A percentile compares a stretch with the other conserved stretches of the same genome.
phyloP scores from a whole-genome alignment of 306 rosid genomes.

The Corylus avellana region DNA sequence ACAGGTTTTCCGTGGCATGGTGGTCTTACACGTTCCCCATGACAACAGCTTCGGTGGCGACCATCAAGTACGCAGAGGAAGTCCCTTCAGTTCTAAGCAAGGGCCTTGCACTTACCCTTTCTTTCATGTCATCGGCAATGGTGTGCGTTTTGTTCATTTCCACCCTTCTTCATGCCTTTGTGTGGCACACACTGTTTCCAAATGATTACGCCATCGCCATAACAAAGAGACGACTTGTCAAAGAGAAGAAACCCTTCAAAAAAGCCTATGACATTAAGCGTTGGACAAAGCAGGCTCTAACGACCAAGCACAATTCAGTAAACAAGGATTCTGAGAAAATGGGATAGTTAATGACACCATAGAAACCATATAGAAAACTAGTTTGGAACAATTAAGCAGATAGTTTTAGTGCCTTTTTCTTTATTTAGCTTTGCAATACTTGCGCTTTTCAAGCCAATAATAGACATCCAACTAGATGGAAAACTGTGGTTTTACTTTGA shows the following conservation, averaged over 20 bases:
- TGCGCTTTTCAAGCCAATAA: background rate
- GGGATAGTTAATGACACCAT: background rate
- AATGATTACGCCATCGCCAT: constrained; percentile 89
- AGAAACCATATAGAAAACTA: background rate
- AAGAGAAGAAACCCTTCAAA: constrained; percentile 63
- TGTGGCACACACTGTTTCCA: constrained; percentile 78
- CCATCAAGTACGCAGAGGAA: constrained; percentile 75
- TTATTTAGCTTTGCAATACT: background rate
- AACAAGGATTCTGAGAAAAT: constrained; percentile 45
- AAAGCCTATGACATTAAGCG: constrained; percentile 71
- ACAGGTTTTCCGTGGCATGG: constrained; percentile 92
- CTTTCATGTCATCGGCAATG: constrained; percentile 73
- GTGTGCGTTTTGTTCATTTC: constrained; percentile 62
- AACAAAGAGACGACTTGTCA: constrained; percentile 58
- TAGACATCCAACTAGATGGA: too few species aligned
- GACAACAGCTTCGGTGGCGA: constrained; percentile 80
- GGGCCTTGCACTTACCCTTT: constrained; percentile 66
- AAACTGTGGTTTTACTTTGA: too few species aligned
- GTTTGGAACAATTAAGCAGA: too few species aligned
- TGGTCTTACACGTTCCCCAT: constrained; percentile 87
- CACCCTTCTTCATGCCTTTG: constrained; percentile 80
- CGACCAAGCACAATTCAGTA: constrained; percentile 36
- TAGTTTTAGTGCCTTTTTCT: too few species aligned
- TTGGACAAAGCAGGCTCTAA: constrained; percentile 83
- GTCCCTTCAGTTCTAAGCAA: constrained; percentile 68